Evolutionary conservation across 140 eudicot genomes (phyloP).

Genomic region (Erigeron philadelphicus): DNA sequence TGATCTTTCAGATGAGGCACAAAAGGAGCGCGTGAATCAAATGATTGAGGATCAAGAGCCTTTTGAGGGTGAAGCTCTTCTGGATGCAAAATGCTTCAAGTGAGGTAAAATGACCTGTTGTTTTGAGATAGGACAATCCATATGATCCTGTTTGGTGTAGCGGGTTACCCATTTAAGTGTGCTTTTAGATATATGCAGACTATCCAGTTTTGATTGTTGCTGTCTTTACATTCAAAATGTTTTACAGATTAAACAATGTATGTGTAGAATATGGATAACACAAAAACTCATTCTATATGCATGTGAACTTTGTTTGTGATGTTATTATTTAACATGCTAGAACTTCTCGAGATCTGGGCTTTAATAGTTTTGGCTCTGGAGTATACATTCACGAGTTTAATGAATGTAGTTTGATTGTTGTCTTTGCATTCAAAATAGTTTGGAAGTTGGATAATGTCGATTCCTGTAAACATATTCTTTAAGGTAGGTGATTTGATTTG

Average conservation of each 20-base stretch:
- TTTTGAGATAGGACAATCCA: conserved; percentile 3
- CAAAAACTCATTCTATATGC: conserved; percentile 14
- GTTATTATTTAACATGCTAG: conserved; percentile 11
- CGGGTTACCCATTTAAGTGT: conserved; percentile 19
- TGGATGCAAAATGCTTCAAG: conserved; percentile 98
- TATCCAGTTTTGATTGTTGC: neutral
- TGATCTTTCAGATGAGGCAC: conserved; percentile 71
- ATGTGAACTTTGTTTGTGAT: conserved; percentile 30
- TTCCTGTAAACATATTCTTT: neutral
- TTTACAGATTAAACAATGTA: conserved; percentile 11
- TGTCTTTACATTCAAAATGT: neutral
- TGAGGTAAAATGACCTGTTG: conserved; percentile 25
- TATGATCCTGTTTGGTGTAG: neutral
- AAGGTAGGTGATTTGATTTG: neutral
- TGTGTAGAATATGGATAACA: too few species aligned
- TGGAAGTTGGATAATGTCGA: conserved; percentile 10
- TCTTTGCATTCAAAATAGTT: neutral
- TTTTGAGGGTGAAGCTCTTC: conserved; percentile 82
- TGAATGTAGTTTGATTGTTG: neutral
- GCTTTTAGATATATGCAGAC: neutral
- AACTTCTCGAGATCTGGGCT: conserved; percentile 20
- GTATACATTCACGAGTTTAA: conserved; percentile 4
- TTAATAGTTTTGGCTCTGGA: neutral
- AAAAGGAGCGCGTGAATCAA: conserved; percentile 92
- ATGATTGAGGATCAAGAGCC: conserved; percentile 98